These are phyloP conservation scores for Mucor saturninus DNA, from an alignment of 371 early-diverging fungal genomes.

Conservation along the genomic window DNA sequence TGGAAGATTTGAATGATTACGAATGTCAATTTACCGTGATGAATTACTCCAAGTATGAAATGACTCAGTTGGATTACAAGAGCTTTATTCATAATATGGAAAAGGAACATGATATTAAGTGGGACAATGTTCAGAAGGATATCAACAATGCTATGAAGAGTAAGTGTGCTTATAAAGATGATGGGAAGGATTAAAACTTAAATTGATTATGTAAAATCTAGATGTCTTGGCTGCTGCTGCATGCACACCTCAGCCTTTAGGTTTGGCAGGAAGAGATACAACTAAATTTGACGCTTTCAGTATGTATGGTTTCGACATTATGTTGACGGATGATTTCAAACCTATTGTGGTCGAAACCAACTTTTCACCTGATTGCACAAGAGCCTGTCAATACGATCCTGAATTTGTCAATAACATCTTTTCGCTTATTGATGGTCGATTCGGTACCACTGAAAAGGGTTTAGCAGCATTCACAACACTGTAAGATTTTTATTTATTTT, in stretches of 20 bases:
- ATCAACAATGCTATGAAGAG: conserved; percentile 58
- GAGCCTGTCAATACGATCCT: conserved; percentile 63
- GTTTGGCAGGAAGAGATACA: conserved; percentile 34
- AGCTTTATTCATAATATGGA: conserved; percentile 65
- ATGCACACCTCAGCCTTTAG: conserved; percentile 52
- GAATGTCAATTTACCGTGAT: conserved; percentile 66
- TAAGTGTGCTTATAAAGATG: conserved; percentile 9
- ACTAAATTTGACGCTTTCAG: conserved; percentile 51
- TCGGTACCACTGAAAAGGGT: conserved; percentile 51
- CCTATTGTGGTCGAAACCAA: conserved; percentile 61
- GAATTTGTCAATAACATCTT: conserved; percentile 63
- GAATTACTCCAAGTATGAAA: conserved; percentile 61
- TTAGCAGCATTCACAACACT: conserved; percentile 54
- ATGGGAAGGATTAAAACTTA: background rate
- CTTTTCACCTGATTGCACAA: conserved; percentile 62
- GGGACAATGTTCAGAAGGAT: conserved; percentile 53
- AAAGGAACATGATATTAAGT: conserved; percentile 55
- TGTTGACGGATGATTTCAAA: conserved; percentile 56
- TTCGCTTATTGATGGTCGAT: conserved; percentile 51
- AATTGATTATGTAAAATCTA: conserved; percentile 4
- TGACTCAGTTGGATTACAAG: conserved; percentile 62
- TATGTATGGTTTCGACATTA: conserved; percentile 62
- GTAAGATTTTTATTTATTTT: conserved; percentile 16
- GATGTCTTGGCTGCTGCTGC: conserved; percentile 57
- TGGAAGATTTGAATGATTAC: conserved; percentile 56